phyloP scores from a whole-genome alignment of 768 basidiomycete genomes.

The Phaffia australis region DNA sequence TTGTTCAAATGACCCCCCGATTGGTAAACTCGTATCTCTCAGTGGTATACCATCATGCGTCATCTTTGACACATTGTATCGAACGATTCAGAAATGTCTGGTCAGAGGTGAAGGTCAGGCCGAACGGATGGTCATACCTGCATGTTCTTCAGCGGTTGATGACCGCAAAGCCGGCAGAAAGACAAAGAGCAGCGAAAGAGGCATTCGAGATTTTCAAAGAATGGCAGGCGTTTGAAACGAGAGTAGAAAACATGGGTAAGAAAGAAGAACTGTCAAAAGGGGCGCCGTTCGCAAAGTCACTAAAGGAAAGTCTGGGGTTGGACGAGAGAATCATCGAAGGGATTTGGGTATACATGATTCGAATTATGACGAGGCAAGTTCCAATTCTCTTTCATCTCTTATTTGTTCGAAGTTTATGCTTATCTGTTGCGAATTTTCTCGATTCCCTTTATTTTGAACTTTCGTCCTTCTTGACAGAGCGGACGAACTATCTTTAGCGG shows the following conservation, averaged over 20 bases:
- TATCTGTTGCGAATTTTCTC: neutral
- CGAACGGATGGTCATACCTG: constrained; percentile 51
- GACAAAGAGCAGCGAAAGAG: constrained; percentile 9
- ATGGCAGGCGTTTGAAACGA: constrained; percentile 26
- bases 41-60: constrained; percentile 54
- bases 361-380: constrained; percentile 61
- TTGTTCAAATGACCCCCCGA: constrained; percentile 50
- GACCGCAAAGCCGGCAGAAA: neutral
- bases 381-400: constrained; percentile 1
- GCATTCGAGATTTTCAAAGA: neutral
- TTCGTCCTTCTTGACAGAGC: neutral
- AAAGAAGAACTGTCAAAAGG: neutral
- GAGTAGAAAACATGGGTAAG: constrained; percentile 14
- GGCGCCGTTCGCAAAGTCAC: neutral
- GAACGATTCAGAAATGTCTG: constrained; percentile 50
- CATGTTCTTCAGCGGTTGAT: constrained; percentile 61
- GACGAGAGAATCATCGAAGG: constrained; percentile 48
- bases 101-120: constrained; percentile 40
- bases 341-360: constrained; percentile 58
- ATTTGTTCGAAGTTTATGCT: neutral
- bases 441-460: neutral
- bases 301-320: constrained; percentile 24
- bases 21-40: constrained; percentile 73
- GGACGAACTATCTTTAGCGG: constrained; percentile 13
- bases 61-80: constrained; percentile 43